Base-by-base conservation (phyloP, 768 basidiomycete genomes). In the Mycena galericulata region DNA sequence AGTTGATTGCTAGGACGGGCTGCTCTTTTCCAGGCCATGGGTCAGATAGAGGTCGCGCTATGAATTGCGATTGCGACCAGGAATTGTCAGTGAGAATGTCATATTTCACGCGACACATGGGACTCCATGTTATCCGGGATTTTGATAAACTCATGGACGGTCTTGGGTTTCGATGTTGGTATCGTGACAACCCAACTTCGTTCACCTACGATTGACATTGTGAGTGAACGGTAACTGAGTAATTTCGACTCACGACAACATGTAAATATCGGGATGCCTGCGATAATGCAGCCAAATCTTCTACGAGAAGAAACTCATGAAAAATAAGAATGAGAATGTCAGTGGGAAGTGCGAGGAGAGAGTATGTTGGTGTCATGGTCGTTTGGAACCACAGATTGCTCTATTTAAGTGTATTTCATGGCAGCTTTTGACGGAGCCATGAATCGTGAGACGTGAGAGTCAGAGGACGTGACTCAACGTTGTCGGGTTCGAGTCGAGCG, bases 11-110 rank as follows among this genome's bases (percentile, higher is more conserved):
- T 40, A 93, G 74, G 15, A 82, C 72, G 6, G 92, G 89, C 64
- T 87, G 89, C 6, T 85, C 76, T 71, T 86, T 91, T 26, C 80
- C 82, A 7, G 72, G 17, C 92, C 92, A 93, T 12, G 85, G 83
- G 27, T 81, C 80, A 24, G 89, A 87, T 11, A 93, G 82, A 2
- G 91, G 92, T 2, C 90, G 86, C 4, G 91, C 90, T 24, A 91
- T 78, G 65, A 92, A 92, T 49, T 79, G 73, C 45, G 76, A 75
- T 24, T 71, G 75, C 4, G 78, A 69, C 92, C 92, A 93, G 14
- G 85, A 80, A 4, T 73, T 67, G 74, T 92, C 91, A 6, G 84
- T 75, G 10, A 87, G 74, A n/a, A 77, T 74, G 69, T 91, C 80
- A 69, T 91, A 89, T 53, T 81, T 83, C 2, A 84, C 85, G 65